Conservation (phyloP, 2,329 filamentous ascomycete species). For the Sporothrix sp. region DNA sequence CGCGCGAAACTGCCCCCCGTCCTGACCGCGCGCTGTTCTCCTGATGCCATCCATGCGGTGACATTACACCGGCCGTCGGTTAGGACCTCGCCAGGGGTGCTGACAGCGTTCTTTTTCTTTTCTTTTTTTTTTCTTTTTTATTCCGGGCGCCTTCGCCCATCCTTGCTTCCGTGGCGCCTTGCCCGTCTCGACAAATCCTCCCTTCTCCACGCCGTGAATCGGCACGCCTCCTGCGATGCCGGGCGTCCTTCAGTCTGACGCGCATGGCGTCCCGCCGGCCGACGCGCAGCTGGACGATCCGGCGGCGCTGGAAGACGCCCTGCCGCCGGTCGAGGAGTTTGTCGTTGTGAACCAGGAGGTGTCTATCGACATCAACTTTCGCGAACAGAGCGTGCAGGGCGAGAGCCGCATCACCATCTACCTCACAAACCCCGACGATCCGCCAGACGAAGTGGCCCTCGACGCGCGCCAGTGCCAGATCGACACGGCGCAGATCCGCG, state of each 20-base stretch:
- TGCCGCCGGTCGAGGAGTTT: conserved; percentile 25
- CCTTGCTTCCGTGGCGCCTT: background rate
- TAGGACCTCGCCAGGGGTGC: too few species aligned
- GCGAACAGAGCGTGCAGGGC: conserved; percentile 62
- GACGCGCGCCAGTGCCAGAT: conserved; percentile 55
- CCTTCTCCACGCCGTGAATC: too few species aligned
- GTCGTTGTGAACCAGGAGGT: conserved; percentile 74
- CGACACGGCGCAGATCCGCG: conserved; percentile 42
- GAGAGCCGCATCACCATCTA: conserved; percentile 74
- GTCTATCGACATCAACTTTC: conserved; percentile 81
- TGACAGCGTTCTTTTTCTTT: too few species aligned
- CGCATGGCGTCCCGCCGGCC: background rate
- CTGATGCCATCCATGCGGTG: conserved; percentile 8
- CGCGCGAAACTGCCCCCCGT: background rate
- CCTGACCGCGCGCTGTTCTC: background rate
- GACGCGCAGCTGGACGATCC: background rate
- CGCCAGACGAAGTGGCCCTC: conserved; percentile 44
- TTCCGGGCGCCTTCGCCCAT: too few species aligned
- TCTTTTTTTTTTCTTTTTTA: background rate
- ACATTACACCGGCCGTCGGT: too few species aligned
- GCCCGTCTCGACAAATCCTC: background rate
- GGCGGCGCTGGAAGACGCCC: conserved; percentile 9
- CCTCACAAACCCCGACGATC: conserved; percentile 45
- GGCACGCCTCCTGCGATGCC: conserved; percentile 25
- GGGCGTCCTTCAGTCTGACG: conserved; percentile 17